These are phyloP conservation scores for Penicillium maclennaniae DNA, from an alignment of 495 filamentous ascomycete species.

Conservation along the genomic window DNA sequence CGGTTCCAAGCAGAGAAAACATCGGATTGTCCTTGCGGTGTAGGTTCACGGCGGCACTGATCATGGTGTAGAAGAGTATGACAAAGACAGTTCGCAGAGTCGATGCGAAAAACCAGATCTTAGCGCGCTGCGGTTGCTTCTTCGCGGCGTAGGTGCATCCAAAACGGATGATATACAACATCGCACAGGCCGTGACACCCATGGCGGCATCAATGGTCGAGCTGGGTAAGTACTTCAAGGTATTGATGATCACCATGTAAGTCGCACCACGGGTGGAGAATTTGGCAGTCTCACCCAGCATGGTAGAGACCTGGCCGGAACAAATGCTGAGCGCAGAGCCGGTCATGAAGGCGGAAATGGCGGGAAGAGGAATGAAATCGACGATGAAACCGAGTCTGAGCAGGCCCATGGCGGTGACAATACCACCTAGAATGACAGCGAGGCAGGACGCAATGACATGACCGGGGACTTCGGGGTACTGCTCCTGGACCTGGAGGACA, in stretches of 20 bases:
- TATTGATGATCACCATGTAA: constrained; percentile 85
- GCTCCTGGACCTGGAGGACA: constrained; percentile 54
- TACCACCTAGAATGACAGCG: constrained; percentile 74
- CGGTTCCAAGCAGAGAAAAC: constrained; percentile 66
- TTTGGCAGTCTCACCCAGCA: constrained; percentile 75
- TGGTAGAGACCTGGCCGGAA: constrained; percentile 75
- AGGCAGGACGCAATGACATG: constrained; percentile 75
- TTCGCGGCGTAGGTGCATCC: constrained; percentile 63
- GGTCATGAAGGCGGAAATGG: constrained; percentile 97
- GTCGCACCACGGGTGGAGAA: constrained; percentile 75
- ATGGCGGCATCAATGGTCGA: constrained; percentile 79
- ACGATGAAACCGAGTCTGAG: constrained; percentile 86
- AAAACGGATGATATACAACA: constrained; percentile 80
- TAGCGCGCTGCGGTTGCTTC: constrained; percentile 64
- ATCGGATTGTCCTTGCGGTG: constrained; percentile 44
- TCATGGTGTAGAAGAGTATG: constrained; percentile 88
- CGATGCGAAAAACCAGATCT: constrained; percentile 80
- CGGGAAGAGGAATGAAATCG: constrained; percentile 87
- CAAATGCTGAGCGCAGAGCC: constrained; percentile 91
- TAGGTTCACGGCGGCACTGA: constrained; percentile 79
- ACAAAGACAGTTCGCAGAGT: constrained; percentile 90
- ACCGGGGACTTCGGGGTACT: constrained; percentile 53
- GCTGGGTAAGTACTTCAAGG: constrained; percentile 66
- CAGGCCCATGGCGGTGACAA: constrained; percentile 78
- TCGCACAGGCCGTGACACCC: constrained; percentile 74